Base-by-base conservation (phyloP, 2,329 filamentous ascomycete genomes). In the Bertia moriformis region DNA sequence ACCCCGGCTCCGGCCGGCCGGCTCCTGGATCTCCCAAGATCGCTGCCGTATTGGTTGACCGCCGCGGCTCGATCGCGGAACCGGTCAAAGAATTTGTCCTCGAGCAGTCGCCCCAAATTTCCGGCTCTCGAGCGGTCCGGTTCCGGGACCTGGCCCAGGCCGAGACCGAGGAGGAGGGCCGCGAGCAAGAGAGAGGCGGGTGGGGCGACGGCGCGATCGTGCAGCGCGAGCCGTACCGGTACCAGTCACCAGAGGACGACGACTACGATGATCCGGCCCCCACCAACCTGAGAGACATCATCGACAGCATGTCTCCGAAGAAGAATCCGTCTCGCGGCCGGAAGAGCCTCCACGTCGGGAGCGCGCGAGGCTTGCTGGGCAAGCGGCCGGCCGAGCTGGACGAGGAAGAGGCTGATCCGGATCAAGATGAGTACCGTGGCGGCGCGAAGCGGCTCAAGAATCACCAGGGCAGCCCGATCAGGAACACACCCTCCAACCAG, bases 21-120 rank as follows among this genome's bases (percentile, higher is more conserved):
- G 83, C 83, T 0, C 67, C 88, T 40, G 83, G 84, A 4, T 89
- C 84, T 1, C 84, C 83, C 4, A 75, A 73, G 39, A 71, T 89
- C 40, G 68, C 80, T 17, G 79, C 75, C 19, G 65, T 87, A 20
- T 68, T 88, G 22, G n/a, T n/a, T n/a, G 80, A 83, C 45, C 73
- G 77, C 22, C 72, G 84, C 38, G 69, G 65, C 36, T 87, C 83
- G 1, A 79, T 89, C 43, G 73, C 79, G 17, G 78, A 88, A 32
- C 63, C 71, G 17, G 72, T 78, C 2, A 62, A 63, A 13, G 61
- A 68, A 4, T 88, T 88, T 48, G 61, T 78, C 19, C 73, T 78
- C 24, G 71, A 61, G 14, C 51, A 59, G 18, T 48, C 52, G 10
- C 49, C 58, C 44, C 47, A 52, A 13, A 37, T 55, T 46, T 46